Conservation (phyloP, 257 asterid species). For the Ajuga chamaepitys region DNA sequence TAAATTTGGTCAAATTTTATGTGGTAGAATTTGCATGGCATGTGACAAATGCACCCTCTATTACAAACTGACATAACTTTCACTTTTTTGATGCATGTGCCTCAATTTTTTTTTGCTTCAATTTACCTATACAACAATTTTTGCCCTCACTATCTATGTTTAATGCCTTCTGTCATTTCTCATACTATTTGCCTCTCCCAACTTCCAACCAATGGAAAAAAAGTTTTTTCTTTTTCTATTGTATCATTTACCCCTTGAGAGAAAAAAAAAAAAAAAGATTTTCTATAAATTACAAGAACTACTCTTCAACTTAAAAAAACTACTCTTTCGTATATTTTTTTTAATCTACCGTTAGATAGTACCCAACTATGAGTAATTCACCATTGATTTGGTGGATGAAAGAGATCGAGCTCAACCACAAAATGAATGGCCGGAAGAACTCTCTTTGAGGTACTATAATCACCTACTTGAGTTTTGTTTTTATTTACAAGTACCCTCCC, state of each 20-base stretch:
- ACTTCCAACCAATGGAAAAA: conserved; percentile 3
- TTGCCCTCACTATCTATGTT: background rate
- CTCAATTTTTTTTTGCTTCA: background rate
- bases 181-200: conserved; percentile 9
- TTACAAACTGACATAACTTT: background rate
- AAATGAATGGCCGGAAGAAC: no score
- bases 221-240: background rate
- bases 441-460: no score
- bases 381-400: no score
- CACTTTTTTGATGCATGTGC: background rate
- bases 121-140: background rate
- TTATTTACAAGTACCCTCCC: no score
- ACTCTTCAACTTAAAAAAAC: no score
- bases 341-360: no score
- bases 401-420: no score
- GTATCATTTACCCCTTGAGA: background rate
- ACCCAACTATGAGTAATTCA: no score
- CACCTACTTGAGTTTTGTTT: no score
- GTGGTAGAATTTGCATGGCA: conserved; percentile 8
- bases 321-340: no score
- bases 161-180: conserved; percentile 10
- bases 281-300: no score
- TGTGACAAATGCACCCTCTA: background rate
- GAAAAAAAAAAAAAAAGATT: background rate
- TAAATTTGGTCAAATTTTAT: background rate